Percentiles rank a stretch among this genome's conserved stretches.
These are phyloP conservation scores for Tylopilus felleus DNA, from an alignment of 768 basidiomycete species.

Conservation along the genomic window DNA sequence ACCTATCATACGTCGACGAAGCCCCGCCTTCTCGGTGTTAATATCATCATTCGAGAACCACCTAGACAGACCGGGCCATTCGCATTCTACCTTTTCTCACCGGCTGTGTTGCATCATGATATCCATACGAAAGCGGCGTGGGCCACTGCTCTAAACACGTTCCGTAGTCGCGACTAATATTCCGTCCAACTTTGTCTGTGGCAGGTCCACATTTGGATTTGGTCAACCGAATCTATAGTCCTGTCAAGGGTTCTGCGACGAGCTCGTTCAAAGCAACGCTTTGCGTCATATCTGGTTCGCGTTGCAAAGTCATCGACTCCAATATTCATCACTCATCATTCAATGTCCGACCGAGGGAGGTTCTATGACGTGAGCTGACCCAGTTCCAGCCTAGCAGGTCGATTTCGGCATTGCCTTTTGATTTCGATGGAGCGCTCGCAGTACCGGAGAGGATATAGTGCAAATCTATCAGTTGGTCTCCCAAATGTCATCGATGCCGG, in stretches of 20 bases:
- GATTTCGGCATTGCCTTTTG: background rate
- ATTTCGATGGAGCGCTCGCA: background rate
- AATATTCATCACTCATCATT: background rate
- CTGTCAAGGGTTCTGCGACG: background rate
- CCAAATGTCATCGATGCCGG: background rate
- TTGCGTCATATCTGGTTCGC: background rate
- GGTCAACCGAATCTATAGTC: background rate
- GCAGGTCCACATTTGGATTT: background rate
- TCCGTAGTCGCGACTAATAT: background rate
- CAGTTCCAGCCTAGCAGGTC: background rate
- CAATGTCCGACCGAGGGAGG: constrained; percentile 4
- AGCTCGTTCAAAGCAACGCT: background rate
- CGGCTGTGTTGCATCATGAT: constrained; percentile 5
- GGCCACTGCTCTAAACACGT: background rate
- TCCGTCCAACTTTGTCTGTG: background rate
- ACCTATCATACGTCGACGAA: constrained; percentile 2
- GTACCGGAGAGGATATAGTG: background rate
- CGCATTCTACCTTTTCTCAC: background rate
- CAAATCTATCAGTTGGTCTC: background rate
- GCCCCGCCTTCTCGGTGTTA: constrained; percentile 2
- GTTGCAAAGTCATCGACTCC: background rate
- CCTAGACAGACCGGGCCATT: constrained; percentile 2
- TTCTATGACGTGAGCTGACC: background rate
- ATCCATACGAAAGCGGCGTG: constrained; percentile 6
- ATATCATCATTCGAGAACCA: constrained; percentile 13